These are phyloP conservation scores for Chiua sp. DNA, from an alignment of 1,284 basidiomycete genomes.

Conservation along the genomic window DNA sequence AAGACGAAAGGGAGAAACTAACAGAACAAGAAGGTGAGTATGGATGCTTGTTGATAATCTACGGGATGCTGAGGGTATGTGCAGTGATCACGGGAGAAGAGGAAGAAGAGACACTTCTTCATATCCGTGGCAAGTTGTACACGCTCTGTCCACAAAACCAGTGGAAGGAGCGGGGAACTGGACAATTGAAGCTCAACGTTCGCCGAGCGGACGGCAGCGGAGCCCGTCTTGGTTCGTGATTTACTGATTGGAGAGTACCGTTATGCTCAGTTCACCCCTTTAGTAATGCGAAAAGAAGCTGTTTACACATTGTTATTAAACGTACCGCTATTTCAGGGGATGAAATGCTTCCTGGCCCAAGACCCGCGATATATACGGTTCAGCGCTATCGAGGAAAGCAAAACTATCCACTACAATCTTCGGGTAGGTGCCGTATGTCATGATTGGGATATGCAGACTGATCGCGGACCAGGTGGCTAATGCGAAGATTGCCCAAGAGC, in stretches of 20 bases:
- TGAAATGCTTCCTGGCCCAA: conserved; percentile 80
- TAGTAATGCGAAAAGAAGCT: conserved; percentile 96
- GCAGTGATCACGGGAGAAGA: conserved; percentile 92
- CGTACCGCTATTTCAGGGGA: conserved; percentile 84
- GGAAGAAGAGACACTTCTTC: conserved; percentile 85
- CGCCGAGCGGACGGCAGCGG: conserved; percentile 67
- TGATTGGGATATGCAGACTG: not conserved
- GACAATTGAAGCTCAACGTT: conserved; percentile 83
- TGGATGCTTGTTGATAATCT: not conserved
- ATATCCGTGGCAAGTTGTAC: conserved; percentile 88
- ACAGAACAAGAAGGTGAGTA: conserved; percentile 71
- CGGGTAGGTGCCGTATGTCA: conserved; percentile 54
- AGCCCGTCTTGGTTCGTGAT: conserved; percentile 72
- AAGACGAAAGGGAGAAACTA: conserved; percentile 49
- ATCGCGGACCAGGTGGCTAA: conserved; percentile 52
- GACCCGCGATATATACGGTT: conserved; percentile 83
- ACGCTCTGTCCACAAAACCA: conserved; percentile 63
- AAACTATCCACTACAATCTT: conserved; percentile 75
- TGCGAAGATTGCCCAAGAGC: conserved; percentile 64
- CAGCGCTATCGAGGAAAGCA: conserved; percentile 74
- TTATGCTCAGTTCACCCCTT: conserved; percentile 6
- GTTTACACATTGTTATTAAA: conserved; percentile 88
- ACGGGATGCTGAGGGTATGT: conserved; percentile 1
- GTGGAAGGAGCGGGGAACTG: conserved; percentile 93
- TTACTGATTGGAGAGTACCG: not conserved